phyloP scores from a whole-genome alignment of 2,329 filamentous ascomycete genomes.

The Camptophora hylomeconis region DNA sequence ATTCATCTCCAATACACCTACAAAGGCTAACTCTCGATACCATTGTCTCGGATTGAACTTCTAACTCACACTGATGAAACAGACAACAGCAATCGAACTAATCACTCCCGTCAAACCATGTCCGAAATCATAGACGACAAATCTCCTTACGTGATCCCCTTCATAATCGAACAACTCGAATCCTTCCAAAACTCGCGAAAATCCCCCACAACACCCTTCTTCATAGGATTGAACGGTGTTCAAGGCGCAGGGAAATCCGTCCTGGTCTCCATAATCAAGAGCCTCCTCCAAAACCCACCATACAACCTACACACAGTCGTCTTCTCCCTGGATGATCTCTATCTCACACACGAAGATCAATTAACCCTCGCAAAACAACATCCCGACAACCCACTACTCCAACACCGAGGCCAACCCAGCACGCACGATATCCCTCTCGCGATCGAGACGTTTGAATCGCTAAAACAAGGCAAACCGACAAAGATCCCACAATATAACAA shows the following conservation, averaged over 20 bases:
- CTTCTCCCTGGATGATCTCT: slow-evolving; percentile 81
- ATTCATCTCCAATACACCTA: too few relatives aligned
- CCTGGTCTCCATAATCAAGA: slow-evolving; percentile 55
- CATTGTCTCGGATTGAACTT: background rate
- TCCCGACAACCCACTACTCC: slow-evolving; percentile 60
- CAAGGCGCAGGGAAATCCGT: slow-evolving; percentile 92
- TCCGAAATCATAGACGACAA: slow-evolving; percentile 60
- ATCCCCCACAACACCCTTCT: slow-evolving; percentile 49
- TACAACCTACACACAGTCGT: slow-evolving; percentile 54
- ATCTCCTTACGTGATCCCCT: slow-evolving; percentile 62
- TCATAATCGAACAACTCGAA: slow-evolving; percentile 52
- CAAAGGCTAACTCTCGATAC: too few relatives aligned
- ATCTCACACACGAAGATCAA: slow-evolving; percentile 61
- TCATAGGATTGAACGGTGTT: slow-evolving; percentile 80
- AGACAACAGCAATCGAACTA: slow-evolving; percentile 2
- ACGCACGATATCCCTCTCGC: slow-evolving; percentile 65
- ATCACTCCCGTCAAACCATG: too few relatives aligned
- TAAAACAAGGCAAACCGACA: slow-evolving; percentile 38
- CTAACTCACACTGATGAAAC: background rate
- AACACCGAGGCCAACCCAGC: slow-evolving; percentile 71
- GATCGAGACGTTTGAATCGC: slow-evolving; percentile 47
- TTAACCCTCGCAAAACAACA: slow-evolving; percentile 49
- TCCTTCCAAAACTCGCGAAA: slow-evolving; percentile 33
- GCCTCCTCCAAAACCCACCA: slow-evolving; percentile 43
- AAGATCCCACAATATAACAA: slow-evolving; percentile 74